Conservation (phyloP, 179 eudicot species). For the Silene vulgaris region DNA sequence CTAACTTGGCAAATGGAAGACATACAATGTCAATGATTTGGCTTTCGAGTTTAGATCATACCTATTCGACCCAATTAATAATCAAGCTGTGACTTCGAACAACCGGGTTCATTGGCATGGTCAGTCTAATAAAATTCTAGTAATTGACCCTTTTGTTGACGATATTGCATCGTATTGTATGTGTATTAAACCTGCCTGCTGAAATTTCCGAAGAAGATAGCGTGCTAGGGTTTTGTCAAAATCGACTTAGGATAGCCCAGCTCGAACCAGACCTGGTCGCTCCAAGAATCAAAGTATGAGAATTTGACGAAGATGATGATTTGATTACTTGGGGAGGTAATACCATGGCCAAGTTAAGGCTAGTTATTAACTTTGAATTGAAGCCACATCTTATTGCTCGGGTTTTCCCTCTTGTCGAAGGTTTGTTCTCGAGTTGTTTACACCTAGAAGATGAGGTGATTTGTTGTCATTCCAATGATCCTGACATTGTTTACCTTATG, state of each 20-base stretch:
- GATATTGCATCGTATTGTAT: background rate
- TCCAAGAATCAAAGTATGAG: conserved; percentile 5
- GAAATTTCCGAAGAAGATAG: background rate
- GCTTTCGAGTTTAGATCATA: too few species aligned
- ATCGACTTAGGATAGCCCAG: background rate
- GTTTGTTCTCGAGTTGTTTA: too few species aligned
- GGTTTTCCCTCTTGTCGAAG: too few species aligned
- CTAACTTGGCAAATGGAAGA: background rate
- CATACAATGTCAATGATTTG: too few species aligned
- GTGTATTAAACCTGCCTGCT: background rate
- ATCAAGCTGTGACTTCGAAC: background rate
- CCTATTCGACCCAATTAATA: background rate
- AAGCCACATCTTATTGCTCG: background rate
- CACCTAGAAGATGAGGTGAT: too few species aligned
- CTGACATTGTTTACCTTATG: too few species aligned
- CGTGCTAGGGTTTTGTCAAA: background rate
- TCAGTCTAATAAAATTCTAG: background rate
- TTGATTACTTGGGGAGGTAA: background rate
- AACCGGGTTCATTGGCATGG: too few species aligned
- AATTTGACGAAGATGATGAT: background rate
- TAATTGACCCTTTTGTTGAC: background rate
- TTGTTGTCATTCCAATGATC: too few species aligned
- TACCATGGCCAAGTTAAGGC: background rate
- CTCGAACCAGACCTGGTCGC: background rate
- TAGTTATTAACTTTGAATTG: background rate